Evolutionary conservation across 257 asterid genomes (phyloP), one percentile per base, ranked within the genome.

Genomic region (Fraxinus quadrangulata): DNA sequence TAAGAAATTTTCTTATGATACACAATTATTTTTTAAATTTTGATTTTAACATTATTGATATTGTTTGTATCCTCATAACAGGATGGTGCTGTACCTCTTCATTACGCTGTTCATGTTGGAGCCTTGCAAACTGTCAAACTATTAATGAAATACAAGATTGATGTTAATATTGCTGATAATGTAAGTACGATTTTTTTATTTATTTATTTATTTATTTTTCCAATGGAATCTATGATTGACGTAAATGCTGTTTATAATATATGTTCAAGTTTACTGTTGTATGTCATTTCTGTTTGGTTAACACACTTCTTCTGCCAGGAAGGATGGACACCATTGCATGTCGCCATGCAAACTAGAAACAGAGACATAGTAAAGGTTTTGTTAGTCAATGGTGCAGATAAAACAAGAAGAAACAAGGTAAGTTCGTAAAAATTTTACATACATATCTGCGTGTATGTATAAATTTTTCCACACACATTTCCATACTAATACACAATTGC

Each of bases 101-200:
- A 95, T 84, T 93, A 93, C 74, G 99, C 99, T 78, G 96, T 89
- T 86, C 99, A 93, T 86, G 98, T 89, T 33, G 97, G 99, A 67
- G 99, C 97, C 24, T 37, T 86, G 88, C 99, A 95, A 79, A 90
- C 98, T 0, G 96, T 89, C 31, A 95, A 95, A 82, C 81, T 95
- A 84, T 81, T 93, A 86, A 93, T 95, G 49, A 95, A 95, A 78
- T 86, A 80, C 91, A 90, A 88, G 37, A 98, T 90, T 76, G 98
- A 95, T 72, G 96, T 95, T 78, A 95, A 95, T 30, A 84, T 69
- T 81, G 91, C 96, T 42, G 98, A 95, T 89, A 85, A 85, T 61
- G 99, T 94, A 80, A 89, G 97, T 79, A 45, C 30, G 65, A 19
- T n/a, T 63, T 72, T 78, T 33, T 34, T 72, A 42, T 68, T 66